A percentile compares a stretch with the other conserved stretches of the same genome.
Conservation (phyloP, 805 yeast genomes). For the Lachancea sp. region DNA sequence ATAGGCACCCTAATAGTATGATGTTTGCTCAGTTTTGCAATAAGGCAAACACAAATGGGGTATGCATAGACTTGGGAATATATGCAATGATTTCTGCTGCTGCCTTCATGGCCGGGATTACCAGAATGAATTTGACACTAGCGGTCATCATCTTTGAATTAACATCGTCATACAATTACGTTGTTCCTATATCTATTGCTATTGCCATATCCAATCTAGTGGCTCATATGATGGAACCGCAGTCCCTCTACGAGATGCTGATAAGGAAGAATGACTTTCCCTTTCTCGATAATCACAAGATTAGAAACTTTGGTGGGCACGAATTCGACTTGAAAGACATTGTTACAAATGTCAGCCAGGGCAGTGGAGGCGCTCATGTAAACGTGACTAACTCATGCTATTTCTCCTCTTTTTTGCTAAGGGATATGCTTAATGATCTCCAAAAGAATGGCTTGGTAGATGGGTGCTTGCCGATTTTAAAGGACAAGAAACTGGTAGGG, state of each 20-base stretch:
- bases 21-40: conserved; percentile 13
- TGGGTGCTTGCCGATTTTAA: conserved; percentile 47
- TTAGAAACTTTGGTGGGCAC: conserved; percentile 30
- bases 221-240: conserved; percentile 45
- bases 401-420: conserved; percentile 31
- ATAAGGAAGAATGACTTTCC: conserved; percentile 47
- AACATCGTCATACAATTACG: conserved; percentile 51
- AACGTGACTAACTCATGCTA: conserved; percentile 36
- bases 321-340: conserved; percentile 38
- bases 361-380: conserved; percentile 22
- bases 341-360: conserved; percentile 21
- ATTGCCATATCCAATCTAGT: conserved; percentile 54
- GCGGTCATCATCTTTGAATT: conserved; percentile 48
- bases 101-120: conserved; percentile 52
- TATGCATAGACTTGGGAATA: conserved; percentile 43
- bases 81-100: conserved; percentile 52
- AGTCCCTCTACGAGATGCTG: conserved; percentile 44
- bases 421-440: conserved; percentile 34
- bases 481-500: conserved; percentile 37
- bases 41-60: conserved; percentile 16
- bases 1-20: conserved; percentile 20
- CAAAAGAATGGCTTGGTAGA: conserved; percentile 42
- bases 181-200: conserved; percentile 49
- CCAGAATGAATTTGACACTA: conserved; percentile 48
- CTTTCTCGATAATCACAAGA: conserved; percentile 41